Evolutionary conservation across 139 green algal species (phyloP).

Genomic region (Parachlorella kessleri): DNA sequence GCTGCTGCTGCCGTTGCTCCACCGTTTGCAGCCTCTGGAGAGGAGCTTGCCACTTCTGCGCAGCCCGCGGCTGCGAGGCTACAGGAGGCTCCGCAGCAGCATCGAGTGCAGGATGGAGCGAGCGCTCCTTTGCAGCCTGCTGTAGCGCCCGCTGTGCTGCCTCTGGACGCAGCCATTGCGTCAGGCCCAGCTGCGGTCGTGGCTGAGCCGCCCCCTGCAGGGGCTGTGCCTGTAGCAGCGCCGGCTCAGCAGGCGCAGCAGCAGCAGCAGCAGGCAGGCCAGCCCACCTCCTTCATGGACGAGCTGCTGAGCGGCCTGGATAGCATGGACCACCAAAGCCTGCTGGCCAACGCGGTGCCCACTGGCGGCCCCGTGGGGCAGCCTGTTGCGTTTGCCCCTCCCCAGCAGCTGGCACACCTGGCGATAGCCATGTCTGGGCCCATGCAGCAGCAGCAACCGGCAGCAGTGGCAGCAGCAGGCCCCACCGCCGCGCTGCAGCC

Average conservation of each 20-base stretch:
- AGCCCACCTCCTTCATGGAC: conserved; percentile 44
- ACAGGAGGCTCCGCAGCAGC: conserved; percentile 1
- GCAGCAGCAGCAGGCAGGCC: neutral
- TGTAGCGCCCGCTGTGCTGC: conserved; percentile 7
- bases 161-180: too few species aligned
- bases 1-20: neutral
- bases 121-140: conserved; percentile 32
- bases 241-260: neutral
- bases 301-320: conserved; percentile 2
- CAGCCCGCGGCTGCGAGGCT: conserved; percentile 10
- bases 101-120: conserved; percentile 14
- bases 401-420: neutral
- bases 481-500: conserved; percentile 41
- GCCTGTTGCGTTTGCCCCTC: neutral
- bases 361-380: neutral
- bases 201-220: too few species aligned
- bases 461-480: neutral
- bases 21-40: neutral
- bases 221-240: too few species aligned
- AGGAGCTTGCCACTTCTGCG: neutral
- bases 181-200: neutral
- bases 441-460: neutral
- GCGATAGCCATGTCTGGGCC: too few species aligned
- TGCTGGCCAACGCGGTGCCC: neutral
- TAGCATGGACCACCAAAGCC: neutral